phyloP scores from a whole-genome alignment of 1,139 yeast genomes.

The Geotrichum reessii region DNA sequence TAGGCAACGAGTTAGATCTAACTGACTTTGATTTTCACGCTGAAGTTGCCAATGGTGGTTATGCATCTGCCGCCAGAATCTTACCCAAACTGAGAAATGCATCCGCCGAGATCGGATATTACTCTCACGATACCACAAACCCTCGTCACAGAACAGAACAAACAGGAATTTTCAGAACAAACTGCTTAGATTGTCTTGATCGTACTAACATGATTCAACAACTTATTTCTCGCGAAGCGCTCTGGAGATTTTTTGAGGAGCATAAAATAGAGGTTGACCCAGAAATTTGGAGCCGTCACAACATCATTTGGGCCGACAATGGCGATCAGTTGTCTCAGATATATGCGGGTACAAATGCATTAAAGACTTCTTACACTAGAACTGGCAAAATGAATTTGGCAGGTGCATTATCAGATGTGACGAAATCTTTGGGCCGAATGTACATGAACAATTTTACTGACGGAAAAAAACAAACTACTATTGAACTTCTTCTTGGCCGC shows the following conservation, averaged over 20 bases:
- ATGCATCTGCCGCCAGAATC: slow-evolving; percentile 72
- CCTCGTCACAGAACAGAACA: slow-evolving; percentile 60
- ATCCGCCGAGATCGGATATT: slow-evolving; percentile 74
- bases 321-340: slow-evolving; percentile 97
- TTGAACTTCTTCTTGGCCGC: slow-evolving; percentile 80
- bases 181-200: slow-evolving; percentile 92
- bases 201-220: slow-evolving; percentile 92
- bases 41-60: slow-evolving; percentile 84
- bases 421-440: slow-evolving; percentile 90
- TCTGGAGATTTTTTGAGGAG: slow-evolving; percentile 60
- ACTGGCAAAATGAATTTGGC: slow-evolving; percentile 95
- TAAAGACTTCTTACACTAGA: slow-evolving; percentile 88
- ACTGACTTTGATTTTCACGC: slow-evolving; percentile 92
- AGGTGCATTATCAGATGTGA: slow-evolving; percentile 92
- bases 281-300: slow-evolving; percentile 62
- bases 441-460: slow-evolving; percentile 95
- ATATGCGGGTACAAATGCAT: slow-evolving; percentile 94
- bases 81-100: slow-evolving; percentile 59
- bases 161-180: slow-evolving; percentile 83
- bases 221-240: slow-evolving; percentile 61
- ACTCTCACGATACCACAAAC: slow-evolving; percentile 48
- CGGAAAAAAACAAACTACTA: slow-evolving; percentile 78
- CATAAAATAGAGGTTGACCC: slow-evolving; percentile 38
- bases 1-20: slow-evolving; percentile 37
- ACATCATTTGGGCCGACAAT: slow-evolving; percentile 92